A percentile compares a stretch with the other conserved stretches of the same genome.
These are phyloP conservation scores for Kwoniella shivajii DNA, from an alignment of 1,284 basidiomycete species.

Conservation along the genomic window DNA sequence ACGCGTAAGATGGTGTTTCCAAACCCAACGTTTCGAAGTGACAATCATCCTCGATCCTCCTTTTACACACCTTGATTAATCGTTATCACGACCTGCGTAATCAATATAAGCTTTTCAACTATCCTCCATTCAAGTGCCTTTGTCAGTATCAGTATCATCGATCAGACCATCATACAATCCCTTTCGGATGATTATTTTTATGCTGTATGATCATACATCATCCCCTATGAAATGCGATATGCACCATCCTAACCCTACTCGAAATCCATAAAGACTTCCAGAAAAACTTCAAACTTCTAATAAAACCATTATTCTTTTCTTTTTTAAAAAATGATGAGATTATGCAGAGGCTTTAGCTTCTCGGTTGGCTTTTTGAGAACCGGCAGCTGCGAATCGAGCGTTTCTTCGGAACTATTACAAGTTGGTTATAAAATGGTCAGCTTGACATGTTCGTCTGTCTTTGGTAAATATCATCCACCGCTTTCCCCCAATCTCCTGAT, in stretches of 20 bases:
- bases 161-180: no score
- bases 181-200: no score
- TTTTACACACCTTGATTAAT: no score
- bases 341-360: slow-evolving; percentile 41
- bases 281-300: slow-evolving; percentile 2
- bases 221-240: not conserved
- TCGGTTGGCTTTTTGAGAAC: slow-evolving; percentile 54
- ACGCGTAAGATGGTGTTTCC: no score
- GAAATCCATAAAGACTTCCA: not conserved
- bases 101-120: not conserved
- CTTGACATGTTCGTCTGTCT: not conserved
- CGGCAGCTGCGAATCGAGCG: slow-evolving; percentile 54
- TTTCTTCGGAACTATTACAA: slow-evolving; percentile 55
- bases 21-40: no score
- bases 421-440: not conserved
- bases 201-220: slow-evolving; percentile 17
- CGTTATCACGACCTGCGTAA: not conserved
- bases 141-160: not conserved
- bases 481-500: not conserved
- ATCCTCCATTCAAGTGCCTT: not conserved
- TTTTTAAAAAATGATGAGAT: not conserved
- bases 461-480: no score
- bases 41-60: no score
- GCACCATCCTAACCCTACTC: not conserved
- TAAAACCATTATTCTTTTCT: slow-evolving; percentile 9